Evolutionary conservation across 176 grass and related monocot species (phyloP), one percentile per base, ranked within the genome.

Genomic region (Eleusine indica): DNA sequence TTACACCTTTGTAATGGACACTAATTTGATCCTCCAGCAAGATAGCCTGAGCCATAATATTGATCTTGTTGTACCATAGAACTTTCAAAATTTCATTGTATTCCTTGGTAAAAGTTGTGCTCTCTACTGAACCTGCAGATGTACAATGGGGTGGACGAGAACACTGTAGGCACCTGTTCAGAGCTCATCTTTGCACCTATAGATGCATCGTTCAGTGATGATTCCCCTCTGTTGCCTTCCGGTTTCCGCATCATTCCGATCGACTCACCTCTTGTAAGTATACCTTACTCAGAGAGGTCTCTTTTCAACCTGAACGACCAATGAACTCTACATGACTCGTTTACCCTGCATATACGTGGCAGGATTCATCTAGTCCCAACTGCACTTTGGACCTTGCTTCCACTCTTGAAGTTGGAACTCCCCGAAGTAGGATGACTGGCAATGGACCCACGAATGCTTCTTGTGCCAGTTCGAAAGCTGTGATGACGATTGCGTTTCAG

Each of bases 131-230:
- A 73, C 17, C 81, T 57, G 67, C 91, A 99, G 97, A 91, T 99
- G 76, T 94, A 94, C 83, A 96, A 85, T 48, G 97, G 93, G 70
- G 78, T 94, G 73, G 89, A 99, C 18, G 97, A 99, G 61, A 96
- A 81, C 74, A 74, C 71, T 0, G 74, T 58, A 68, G 97, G 89
- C 65, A 74, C 88, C 8, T 99, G 91, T 89, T 92, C 97, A 68
- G 93, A 99, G 86, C 91, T 99, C 32, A 78, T 99, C 60, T 99
- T 96, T 87, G 97, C 97, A 16, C 97, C 93, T 9, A 94, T 96
- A 35, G 97, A 99, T 40, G 97, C 91, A 78, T 96, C 97, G 38
- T 96, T 99, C 76, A 87, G 86, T 37, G 97, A 99, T 53, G 97
- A 99, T 87, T 90, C 90, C 0, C 91, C 97, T 0, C 87, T 99